A percentile compares a stretch with the other conserved stretches of the same genome.
phyloP scores from a whole-genome alignment of 345 rosid genomes.

The Erysimum cheiranthoides region DNA sequence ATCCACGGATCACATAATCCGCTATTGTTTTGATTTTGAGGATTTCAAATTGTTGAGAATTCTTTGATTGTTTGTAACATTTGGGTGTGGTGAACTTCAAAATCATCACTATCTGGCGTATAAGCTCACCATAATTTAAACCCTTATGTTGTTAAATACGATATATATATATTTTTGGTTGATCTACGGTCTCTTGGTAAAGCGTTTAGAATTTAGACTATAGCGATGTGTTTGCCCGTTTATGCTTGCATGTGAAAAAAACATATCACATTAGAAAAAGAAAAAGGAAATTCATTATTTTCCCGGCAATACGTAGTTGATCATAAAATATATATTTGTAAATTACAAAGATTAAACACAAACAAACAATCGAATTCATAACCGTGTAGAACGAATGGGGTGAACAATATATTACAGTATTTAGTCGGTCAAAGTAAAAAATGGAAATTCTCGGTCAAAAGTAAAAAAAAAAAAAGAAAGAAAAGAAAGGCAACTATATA shows the following conservation, averaged over 20 bases:
- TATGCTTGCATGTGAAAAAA: too few relatives aligned
- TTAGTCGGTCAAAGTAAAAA: neutral
- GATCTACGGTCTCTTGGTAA: neutral
- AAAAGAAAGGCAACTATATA: neutral
- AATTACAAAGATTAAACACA: neutral
- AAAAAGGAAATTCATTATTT: too few relatives aligned
- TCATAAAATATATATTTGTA: too few relatives aligned
- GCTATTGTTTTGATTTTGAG: conserved; percentile 9
- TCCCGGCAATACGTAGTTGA: too few relatives aligned
- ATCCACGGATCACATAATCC: conserved; percentile 12
- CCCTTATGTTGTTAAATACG: neutral
- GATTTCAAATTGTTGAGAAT: conserved; percentile 22
- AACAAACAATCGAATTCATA: neutral
- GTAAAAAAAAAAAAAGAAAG: neutral
- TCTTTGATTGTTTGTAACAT: conserved; percentile 24
- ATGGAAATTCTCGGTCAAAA: neutral
- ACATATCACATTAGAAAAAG: too few relatives aligned
- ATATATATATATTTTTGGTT: neutral
- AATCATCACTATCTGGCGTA: neutral
- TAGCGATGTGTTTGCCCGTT: too few relatives aligned
- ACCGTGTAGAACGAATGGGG: too few relatives aligned
- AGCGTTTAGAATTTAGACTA: too few relatives aligned
- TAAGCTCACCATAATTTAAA: neutral
- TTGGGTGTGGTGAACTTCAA: conserved; percentile 18
- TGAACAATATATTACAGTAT: too few relatives aligned